A percentile compares a stretch with the other conserved stretches of the same genome.
Conservation (phyloP, 495 filamentous ascomycete species). For the Penicillium arizonense region DNA sequence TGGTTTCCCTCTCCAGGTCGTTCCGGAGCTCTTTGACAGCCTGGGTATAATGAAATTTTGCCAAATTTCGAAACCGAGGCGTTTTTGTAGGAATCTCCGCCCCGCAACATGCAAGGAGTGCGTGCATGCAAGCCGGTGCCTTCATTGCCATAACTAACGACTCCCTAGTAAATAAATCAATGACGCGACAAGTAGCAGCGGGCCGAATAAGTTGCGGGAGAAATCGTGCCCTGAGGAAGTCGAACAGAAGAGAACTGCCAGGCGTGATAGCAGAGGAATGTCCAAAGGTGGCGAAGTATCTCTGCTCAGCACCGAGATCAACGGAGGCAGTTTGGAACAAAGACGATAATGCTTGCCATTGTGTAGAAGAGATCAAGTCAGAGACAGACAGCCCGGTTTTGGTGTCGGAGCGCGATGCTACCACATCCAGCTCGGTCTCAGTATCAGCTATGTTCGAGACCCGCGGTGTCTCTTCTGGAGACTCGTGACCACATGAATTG, state of each 20-base stretch:
- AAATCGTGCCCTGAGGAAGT: conserved; percentile 16
- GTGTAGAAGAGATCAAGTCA: no score
- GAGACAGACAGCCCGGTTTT: no score
- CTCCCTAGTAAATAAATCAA: conserved; percentile 12
- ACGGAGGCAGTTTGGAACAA: no score
- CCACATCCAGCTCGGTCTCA: no score
- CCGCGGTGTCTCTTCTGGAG: no score
- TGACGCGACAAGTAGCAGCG: conserved; percentile 4
- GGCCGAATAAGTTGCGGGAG: conserved; percentile 19
- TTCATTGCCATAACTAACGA: conserved; percentile 9
- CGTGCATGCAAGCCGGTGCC: conserved; percentile 19
- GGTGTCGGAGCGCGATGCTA: no score
- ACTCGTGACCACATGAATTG: not conserved
- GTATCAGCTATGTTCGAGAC: not conserved
- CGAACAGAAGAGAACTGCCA: conserved; percentile 14
- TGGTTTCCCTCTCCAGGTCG: not conserved
- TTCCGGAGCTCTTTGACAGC: conserved; percentile 13
- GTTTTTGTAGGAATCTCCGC: conserved; percentile 18
- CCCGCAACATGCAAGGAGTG: conserved; percentile 23
- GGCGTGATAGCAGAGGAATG: conserved; percentile 10
- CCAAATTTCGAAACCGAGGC: conserved; percentile 3
- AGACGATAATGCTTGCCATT: no score
- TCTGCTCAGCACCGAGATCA: not conserved
- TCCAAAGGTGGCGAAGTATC: not conserved
- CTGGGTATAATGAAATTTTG: conserved; percentile 12